phyloP scores from a whole-genome alignment of 805 yeast genomes.

The Yarrowia sp. region DNA sequence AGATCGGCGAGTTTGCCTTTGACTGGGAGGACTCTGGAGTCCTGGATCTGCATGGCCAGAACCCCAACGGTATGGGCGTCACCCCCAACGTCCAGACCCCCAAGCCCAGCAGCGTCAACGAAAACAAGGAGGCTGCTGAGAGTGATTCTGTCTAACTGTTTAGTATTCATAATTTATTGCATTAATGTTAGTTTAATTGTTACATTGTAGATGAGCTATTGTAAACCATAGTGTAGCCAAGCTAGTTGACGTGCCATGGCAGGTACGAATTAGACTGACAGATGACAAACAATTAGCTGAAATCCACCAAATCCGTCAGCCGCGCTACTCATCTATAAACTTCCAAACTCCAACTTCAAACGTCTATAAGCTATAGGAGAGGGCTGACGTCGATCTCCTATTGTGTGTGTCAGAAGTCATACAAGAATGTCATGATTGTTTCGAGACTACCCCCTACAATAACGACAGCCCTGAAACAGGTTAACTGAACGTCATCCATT shows the following conservation, averaged over 20 bases:
- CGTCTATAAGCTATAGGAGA: neutral
- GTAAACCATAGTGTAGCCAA: neutral
- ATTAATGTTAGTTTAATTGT: slow-evolving; percentile 5
- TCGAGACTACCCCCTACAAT: too few species aligned
- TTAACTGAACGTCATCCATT: neutral
- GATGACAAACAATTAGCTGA: neutral
- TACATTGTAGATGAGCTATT: too few species aligned
- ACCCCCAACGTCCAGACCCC: slow-evolving; percentile 38
- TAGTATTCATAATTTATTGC: slow-evolving; percentile 28
- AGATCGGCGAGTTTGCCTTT: slow-evolving; percentile 87
- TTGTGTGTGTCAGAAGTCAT: neutral
- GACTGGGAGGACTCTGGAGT: slow-evolving; percentile 43
- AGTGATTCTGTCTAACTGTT: slow-evolving; percentile 26
- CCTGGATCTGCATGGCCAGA: slow-evolving; percentile 20
- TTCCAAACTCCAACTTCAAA: neutral
- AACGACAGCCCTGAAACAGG: neutral
- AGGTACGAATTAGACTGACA: neutral
- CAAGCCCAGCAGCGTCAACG: slow-evolving; percentile 18
- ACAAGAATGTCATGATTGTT: neutral
- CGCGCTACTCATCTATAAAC: neutral
- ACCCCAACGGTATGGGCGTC: slow-evolving; percentile 22
- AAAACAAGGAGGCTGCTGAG: slow-evolving; percentile 26
- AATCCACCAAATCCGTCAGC: slow-evolving; percentile 2
- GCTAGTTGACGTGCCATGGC: neutral
- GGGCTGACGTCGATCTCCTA: slow-evolving; percentile 13